phyloP scores from a whole-genome alignment of 768 basidiomycete species.

The Neoboletus magnificus region DNA sequence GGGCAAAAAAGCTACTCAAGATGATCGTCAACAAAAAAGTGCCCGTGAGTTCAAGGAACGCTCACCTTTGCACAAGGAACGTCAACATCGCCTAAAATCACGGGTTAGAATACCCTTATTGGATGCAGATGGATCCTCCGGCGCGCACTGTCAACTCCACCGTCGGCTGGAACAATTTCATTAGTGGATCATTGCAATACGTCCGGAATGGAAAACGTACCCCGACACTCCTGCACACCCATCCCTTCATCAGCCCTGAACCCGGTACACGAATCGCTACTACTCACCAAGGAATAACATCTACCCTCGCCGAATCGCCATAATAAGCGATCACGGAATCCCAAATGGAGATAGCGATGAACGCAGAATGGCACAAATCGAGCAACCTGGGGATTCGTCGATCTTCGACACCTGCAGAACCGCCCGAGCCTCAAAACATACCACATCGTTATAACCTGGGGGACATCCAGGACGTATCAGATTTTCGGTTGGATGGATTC shows the following conservation, averaged over 20 bases:
- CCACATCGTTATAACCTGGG: slow-evolving; percentile 23
- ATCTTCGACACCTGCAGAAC: neutral
- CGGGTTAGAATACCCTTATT: neutral
- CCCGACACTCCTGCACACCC: slow-evolving; percentile 20
- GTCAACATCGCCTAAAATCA: slow-evolving; percentile 20
- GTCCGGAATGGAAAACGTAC: slow-evolving; percentile 8
- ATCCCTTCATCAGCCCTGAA: neutral
- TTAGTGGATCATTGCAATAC: neutral
- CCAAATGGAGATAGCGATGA: slow-evolving; percentile 23
- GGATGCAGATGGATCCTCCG: no score
- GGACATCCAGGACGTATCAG: neutral
- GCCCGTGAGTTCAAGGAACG: rapidly evolving
- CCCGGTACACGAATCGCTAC: neutral
- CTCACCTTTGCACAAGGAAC: slow-evolving; percentile 25
- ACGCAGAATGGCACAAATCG: slow-evolving; percentile 24
- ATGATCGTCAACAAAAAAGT: neutral
- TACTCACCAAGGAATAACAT: slow-evolving; percentile 25
- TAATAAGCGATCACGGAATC: slow-evolving; percentile 21
- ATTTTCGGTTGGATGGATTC: no score
- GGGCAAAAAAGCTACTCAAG: slow-evolving; percentile 19
- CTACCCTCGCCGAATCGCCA: slow-evolving; percentile 8
- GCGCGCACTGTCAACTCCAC: slow-evolving; percentile 20
- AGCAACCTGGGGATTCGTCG: slow-evolving; percentile 13
- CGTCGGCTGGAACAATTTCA: slow-evolving; percentile 8
- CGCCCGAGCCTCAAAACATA: neutral